Conservation (phyloP, 768 basidiomycete genomes). For the Macrolepiota dolichaula region DNA sequence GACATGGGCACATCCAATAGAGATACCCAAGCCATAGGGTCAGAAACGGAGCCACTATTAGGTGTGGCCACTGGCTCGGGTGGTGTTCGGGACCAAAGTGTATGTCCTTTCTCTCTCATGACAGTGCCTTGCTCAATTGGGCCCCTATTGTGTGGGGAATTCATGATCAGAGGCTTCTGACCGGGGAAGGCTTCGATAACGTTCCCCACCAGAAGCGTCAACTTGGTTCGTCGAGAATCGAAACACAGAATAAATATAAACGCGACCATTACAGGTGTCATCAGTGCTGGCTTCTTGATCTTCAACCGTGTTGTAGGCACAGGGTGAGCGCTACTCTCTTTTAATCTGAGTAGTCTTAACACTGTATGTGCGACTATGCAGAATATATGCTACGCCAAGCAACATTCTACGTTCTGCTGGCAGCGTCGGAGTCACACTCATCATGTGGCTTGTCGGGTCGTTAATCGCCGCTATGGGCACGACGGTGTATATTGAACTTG, state of each 20-base stretch:
- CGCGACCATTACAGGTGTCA: conserved; percentile 29
- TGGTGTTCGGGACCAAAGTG: conserved; percentile 11
- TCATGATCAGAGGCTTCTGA: conserved; percentile 9
- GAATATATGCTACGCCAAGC: conserved; percentile 70
- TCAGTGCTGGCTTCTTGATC: conserved; percentile 61
- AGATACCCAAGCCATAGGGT: background rate
- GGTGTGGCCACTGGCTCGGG: background rate
- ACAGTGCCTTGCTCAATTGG: background rate
- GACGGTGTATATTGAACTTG: conserved; percentile 71
- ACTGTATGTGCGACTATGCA: conserved; percentile 19
- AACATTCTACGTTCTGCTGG: conserved; percentile 65
- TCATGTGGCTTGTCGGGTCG: conserved; percentile 72
- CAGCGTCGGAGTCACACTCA: conserved; percentile 63
- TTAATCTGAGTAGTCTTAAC: background rate
- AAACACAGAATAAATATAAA: background rate
- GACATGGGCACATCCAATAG: background rate
- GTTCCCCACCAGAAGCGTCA: conserved; percentile 46
- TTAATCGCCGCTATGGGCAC: conserved; percentile 63
- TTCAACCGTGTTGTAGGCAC: conserved; percentile 78
- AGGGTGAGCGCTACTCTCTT: conserved; percentile 38
- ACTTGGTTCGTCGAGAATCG: conserved; percentile 38
- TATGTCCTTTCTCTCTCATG: background rate
- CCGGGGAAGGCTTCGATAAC: conserved; percentile 41
- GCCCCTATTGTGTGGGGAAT: background rate
- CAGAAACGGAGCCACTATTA: conserved; percentile 6